phyloP scores from a whole-genome alignment of 148 eudicot genomes.

The Chenopodium album region DNA sequence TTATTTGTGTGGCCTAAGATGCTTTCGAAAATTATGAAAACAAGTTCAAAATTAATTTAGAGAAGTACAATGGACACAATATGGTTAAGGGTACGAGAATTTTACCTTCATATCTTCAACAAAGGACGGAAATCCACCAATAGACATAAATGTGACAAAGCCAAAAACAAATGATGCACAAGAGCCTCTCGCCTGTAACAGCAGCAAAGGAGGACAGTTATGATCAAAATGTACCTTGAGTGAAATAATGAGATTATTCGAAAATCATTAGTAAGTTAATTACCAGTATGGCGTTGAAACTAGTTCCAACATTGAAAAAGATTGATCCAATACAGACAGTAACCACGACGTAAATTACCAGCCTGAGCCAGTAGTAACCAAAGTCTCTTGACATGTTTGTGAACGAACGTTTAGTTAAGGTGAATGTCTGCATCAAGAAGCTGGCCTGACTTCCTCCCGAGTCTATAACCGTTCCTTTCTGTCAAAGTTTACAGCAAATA shows the following conservation, averaged over 20 bases:
- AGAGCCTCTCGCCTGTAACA: conserved; percentile 79
- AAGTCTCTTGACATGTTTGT: conserved; percentile 97
- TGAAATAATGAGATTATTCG: not conserved
- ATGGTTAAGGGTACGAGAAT: not conserved
- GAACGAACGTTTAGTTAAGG: conserved; percentile 81
- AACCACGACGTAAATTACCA: conserved; percentile 80
- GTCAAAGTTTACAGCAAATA: conserved; percentile 19
- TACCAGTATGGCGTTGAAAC: conserved; percentile 82
- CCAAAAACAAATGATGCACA: conserved; percentile 96
- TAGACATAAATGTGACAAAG: conserved; percentile 95
- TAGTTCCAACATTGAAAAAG: conserved; percentile 77
- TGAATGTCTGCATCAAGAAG: conserved; percentile 75
- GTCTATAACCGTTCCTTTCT: conserved; percentile 96
- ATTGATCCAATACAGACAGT: conserved; percentile 91
- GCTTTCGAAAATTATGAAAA: not conserved
- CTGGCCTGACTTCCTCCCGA: conserved; percentile 96
- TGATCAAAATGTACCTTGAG: not conserved
- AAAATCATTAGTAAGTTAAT: not conserved
- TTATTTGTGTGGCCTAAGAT: not conserved
- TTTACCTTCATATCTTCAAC: conserved; percentile 97
- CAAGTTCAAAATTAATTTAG: not conserved
- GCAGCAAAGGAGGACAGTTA: not conserved
- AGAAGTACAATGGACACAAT: not conserved
- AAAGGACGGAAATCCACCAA: conserved; percentile 97
- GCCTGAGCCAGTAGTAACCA: conserved; percentile 96